Percentiles rank a stretch among this genome's conserved stretches.
Evolutionary conservation across 106 monocot genomes (phyloP).

Genomic region (Cymbidium sinense): DNA sequence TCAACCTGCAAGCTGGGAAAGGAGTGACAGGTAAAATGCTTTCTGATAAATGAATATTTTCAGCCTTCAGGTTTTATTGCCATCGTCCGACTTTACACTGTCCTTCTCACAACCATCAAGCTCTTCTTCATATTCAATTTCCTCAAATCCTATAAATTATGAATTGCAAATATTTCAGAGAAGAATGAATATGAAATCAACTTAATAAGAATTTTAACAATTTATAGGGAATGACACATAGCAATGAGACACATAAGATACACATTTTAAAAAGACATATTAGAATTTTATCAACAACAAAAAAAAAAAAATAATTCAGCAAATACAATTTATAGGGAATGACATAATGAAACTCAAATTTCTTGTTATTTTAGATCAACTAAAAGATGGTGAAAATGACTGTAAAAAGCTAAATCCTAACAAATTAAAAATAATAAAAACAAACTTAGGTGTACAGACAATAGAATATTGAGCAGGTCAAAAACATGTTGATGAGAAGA

Average conservation of each 20-base stretch:
- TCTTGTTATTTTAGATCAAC: neutral
- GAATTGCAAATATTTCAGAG: neutral
- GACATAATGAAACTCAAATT: neutral
- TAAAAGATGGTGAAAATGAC: neutral
- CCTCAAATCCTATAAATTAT: conserved; percentile 18
- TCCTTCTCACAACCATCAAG: conserved; percentile 29
- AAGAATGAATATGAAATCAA: neutral
- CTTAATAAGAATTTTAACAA: neutral
- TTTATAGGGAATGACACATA: neutral
- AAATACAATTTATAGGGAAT: neutral
- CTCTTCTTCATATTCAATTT: conserved; percentile 47
- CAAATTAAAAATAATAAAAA: neutral
- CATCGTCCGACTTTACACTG: conserved; percentile 28
- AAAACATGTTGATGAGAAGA: too few species aligned
- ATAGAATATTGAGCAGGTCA: too few species aligned
- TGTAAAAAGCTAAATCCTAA: neutral
- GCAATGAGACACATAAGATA: neutral
- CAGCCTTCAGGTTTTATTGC: conserved; percentile 32
- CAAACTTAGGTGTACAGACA: too few species aligned
- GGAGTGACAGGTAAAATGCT: conserved; percentile 38
- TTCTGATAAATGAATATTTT: conserved; percentile 14
- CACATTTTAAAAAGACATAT: neutral
- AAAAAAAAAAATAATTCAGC: too few species aligned
- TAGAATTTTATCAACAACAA: neutral
- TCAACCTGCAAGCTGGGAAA: conserved; percentile 52